Percentiles rank a stretch among this genome's conserved stretches.
Evolutionary conservation across 2,329 filamentous ascomycete species (phyloP).

Genomic region (Aureobasidium sp.): DNA sequence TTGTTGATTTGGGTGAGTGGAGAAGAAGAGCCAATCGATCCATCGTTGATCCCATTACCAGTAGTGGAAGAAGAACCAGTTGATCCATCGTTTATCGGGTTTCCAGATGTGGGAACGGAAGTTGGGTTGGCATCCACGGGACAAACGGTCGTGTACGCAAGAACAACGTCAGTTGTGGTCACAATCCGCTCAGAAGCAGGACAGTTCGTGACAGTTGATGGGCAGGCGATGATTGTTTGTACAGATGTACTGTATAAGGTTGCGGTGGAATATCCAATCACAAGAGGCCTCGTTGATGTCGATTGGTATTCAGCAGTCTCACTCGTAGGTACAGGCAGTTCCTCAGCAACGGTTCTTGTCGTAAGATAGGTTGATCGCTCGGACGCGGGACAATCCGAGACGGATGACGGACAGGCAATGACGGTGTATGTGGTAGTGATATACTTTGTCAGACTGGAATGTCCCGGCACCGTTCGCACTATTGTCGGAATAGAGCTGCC

Average conservation of each 20-base stretch:
- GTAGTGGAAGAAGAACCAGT: too few relatives aligned
- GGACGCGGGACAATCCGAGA: not conserved
- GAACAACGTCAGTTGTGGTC: not conserved
- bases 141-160: not conserved
- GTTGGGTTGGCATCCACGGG: not conserved
- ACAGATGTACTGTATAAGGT: not conserved
- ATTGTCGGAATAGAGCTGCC: too few relatives aligned
- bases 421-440: not conserved
- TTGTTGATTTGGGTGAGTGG: too few relatives aligned
- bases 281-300: not conserved
- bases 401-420: not conserved
- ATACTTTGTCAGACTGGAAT: not conserved
- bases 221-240: not conserved
- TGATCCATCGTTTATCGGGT: too few relatives aligned
- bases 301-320: too few relatives aligned
- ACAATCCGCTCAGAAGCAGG: not conserved
- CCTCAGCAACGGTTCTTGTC: not conserved
- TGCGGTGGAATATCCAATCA: not conserved
- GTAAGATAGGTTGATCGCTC: not conserved
- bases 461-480: too few relatives aligned
- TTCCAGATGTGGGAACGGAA: too few relatives aligned
- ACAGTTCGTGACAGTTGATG: not conserved
- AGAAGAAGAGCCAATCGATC: too few relatives aligned
- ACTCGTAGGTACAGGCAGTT: too few relatives aligned
- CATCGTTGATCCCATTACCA: too few relatives aligned